Percentiles rank a stretch among this genome's conserved stretches.
phyloP scores from a whole-genome alignment of 2,329 filamentous ascomycete species.

The Aspergillus puulaauensis region DNA sequence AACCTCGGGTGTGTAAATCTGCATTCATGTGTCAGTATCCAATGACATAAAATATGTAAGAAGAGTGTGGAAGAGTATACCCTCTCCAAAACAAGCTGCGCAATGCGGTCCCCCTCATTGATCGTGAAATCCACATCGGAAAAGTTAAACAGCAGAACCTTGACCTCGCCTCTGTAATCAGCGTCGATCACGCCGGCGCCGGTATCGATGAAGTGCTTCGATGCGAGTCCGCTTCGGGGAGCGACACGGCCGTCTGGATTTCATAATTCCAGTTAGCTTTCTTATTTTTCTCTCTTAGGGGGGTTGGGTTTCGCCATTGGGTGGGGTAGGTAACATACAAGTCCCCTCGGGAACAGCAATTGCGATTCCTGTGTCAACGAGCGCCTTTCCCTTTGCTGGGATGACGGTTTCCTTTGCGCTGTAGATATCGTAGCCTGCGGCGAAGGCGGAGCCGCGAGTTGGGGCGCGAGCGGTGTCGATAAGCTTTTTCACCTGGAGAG shows the following conservation, averaged over 20 bases:
- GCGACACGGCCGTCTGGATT: conserved; percentile 78
- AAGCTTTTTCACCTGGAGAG: conserved; percentile 85
- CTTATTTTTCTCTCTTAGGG: neutral
- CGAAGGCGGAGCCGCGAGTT: conserved; percentile 82
- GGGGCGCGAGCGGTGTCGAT: conserved; percentile 75
- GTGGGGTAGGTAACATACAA: conserved; percentile 56
- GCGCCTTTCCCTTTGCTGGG: conserved; percentile 76
- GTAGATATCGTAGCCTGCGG: conserved; percentile 94
- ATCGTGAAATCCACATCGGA: conserved; percentile 77
- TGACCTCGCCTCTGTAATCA: conserved; percentile 92
- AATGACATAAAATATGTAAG: neutral
- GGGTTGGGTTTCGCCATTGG: neutral
- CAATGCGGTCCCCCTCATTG: conserved; percentile 83
- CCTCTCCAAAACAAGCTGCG: conserved; percentile 89
- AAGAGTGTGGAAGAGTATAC: conserved; percentile 33
- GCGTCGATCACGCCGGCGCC: conserved; percentile 97
- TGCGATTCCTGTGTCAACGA: conserved; percentile 87
- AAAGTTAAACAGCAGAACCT: conserved; percentile 94
- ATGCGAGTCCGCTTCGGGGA: conserved; percentile 84
- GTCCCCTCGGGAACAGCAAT: conserved; percentile 89
- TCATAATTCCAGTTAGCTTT: neutral
- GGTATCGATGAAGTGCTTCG: conserved; percentile 94
- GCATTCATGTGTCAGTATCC: neutral
- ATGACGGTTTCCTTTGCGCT: conserved; percentile 71
- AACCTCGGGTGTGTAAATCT: conserved; percentile 90